phyloP scores from a whole-genome alignment of 2,329 filamentous ascomycete genomes.

The Penicillium italicum region DNA sequence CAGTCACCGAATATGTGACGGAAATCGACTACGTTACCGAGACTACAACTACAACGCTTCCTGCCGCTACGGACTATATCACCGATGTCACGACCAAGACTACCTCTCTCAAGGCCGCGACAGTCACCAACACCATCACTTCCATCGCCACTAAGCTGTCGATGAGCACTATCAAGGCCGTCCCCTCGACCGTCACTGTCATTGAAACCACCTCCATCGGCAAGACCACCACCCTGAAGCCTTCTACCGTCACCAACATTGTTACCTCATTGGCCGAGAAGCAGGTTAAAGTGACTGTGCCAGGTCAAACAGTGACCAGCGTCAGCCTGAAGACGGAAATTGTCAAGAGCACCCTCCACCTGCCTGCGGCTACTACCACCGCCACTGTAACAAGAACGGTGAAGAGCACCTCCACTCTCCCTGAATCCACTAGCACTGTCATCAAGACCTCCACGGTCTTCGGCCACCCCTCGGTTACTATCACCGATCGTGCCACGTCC shows the following conservation, averaged over 20 bases:
- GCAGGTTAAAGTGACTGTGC: conserved; percentile 3
- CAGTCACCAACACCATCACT: too few species aligned
- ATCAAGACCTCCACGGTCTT: conserved; percentile 19
- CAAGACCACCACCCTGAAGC: conserved; percentile 22
- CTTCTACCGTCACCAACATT: conserved; percentile 17
- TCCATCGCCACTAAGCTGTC: too few species aligned
- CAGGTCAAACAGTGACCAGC: too few species aligned
- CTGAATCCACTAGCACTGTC: conserved; percentile 24
- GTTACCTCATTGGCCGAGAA: conserved; percentile 13
- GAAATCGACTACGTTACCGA: too few species aligned
- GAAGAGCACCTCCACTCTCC: conserved; percentile 20
- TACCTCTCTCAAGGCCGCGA: too few species aligned
- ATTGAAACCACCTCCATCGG: conserved; percentile 23
- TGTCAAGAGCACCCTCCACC: conserved; percentile 13
- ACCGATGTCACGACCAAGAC: too few species aligned
- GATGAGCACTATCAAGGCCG: too few species aligned
- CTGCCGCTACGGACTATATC: too few species aligned
- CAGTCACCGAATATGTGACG: too few species aligned
- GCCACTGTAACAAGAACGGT: conserved; percentile 9
- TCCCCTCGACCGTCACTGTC: not conserved
- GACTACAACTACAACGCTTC: too few species aligned
- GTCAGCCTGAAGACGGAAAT: not conserved
- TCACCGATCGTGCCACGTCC: conserved; percentile 15
- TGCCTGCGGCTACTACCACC: conserved; percentile 11
- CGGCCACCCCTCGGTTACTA: conserved; percentile 19